A percentile compares a stretch with the other conserved stretches of the same genome.
phyloP scores from a whole-genome alignment of 805 yeast species.

The Millerago galiae region DNA sequence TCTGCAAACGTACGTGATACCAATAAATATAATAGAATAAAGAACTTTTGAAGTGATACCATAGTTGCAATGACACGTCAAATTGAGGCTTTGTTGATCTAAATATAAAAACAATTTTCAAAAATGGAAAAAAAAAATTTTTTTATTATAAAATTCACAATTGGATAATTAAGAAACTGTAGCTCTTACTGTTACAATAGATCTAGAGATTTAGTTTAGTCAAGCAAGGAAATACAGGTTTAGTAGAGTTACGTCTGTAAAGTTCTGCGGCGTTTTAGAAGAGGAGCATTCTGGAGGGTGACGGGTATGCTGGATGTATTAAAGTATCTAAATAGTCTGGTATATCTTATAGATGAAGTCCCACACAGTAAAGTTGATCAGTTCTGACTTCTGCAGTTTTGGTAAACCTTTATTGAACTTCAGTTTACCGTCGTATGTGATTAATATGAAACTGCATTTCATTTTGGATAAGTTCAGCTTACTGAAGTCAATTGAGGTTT shows the following conservation, averaged over 20 bases:
- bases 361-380: constrained; percentile 22
- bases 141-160: too few relatives aligned
- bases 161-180: too few relatives aligned
- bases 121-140: too few relatives aligned
- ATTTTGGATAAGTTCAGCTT: constrained; percentile 17
- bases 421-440: constrained; percentile 19
- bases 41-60: background rate
- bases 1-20: constrained; percentile 11
- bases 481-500: constrained; percentile 25
- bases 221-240: too few relatives aligned
- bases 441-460: constrained; percentile 15
- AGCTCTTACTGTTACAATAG: too few relatives aligned
- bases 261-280: too few relatives aligned
- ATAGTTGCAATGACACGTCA: background rate
- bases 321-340: background rate
- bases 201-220: too few relatives aligned
- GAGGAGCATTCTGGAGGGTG: too few relatives aligned
- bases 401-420: constrained; percentile 19
- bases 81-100: background rate
- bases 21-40: background rate
- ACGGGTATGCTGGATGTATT: too few relatives aligned
- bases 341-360: constrained; percentile 15
- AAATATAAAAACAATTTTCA: too few relatives aligned
- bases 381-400: constrained; percentile 12
- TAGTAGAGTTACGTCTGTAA: too few relatives aligned